These are phyloP conservation scores for Alloteropsis angusta DNA, from an alignment of 202 grass and related monocot species.

Conservation along the genomic window DNA sequence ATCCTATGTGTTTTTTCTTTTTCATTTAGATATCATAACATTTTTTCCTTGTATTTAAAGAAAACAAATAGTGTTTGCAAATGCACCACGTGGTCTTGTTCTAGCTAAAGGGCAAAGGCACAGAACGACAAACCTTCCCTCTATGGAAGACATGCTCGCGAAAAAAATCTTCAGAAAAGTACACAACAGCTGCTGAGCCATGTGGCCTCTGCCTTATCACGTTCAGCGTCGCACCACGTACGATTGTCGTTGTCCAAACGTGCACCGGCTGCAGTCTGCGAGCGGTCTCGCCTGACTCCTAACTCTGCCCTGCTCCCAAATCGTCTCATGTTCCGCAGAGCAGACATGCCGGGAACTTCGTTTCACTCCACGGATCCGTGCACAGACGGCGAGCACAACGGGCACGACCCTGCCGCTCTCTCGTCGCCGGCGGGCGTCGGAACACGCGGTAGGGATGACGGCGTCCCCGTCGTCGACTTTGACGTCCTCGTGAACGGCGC, in stretches of 20 bases:
- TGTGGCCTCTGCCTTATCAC: not conserved
- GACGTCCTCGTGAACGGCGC: constrained; percentile 37
- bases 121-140: not conserved
- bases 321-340: not conserved
- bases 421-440: not conserved
- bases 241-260: not conserved
- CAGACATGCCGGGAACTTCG: not conserved
- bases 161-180: not conserved
- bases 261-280: not conserved
- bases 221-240: not conserved
- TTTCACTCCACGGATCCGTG: not conserved
- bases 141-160: not conserved
- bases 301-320: not conserved
- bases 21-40: no score
- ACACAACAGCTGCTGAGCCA: not conserved
- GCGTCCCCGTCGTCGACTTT: constrained; percentile 55
- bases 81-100: not conserved
- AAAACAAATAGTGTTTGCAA: not conserved
- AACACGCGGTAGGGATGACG: not conserved
- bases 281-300: not conserved
- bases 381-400: not conserved
- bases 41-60: no score
- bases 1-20: no score
- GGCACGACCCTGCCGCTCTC: not conserved
- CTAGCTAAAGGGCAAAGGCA: not conserved